Conservation (phyloP, 345 rosid genomes). For the Nasturtium officinale region DNA sequence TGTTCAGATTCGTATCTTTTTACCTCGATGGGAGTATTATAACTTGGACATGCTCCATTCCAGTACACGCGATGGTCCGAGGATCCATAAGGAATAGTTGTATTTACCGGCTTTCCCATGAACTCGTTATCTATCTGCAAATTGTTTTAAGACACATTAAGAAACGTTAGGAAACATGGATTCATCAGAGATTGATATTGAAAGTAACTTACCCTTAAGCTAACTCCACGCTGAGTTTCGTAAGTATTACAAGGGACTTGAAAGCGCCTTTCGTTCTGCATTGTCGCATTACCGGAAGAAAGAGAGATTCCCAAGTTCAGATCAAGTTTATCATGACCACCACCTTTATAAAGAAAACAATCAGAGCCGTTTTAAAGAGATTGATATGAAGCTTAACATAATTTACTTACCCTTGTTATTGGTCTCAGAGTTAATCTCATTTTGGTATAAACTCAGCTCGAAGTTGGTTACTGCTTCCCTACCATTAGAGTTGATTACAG, state of each 20-base stretch:
- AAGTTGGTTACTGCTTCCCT: conserved; percentile 96
- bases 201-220: conserved; percentile 30
- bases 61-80: conserved; percentile 34
- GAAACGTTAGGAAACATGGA: background rate
- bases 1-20: background rate
- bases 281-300: conserved; percentile 30
- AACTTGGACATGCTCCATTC: conserved; percentile 39
- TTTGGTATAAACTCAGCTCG: conserved; percentile 69
- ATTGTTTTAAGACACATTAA: background rate
- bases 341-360: conserved; percentile 29
- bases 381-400: background rate
- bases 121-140: conserved; percentile 35
- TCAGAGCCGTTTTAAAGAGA: conserved; percentile 19
- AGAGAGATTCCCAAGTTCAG: conserved; percentile 44
- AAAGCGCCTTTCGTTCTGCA: conserved; percentile 36
- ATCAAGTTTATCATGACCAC: conserved; percentile 40
- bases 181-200: background rate
- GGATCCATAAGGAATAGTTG: conserved; percentile 39
- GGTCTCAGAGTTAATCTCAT: conserved; percentile 55
- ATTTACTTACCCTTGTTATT: conserved; percentile 53
- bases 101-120: conserved; percentile 38
- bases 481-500: conserved; percentile 85
- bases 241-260: conserved; percentile 31
- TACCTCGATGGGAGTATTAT: conserved; percentile 38
- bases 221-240: conserved; percentile 38